Evolutionary conservation across 192 early-diverging fungal species (phyloP).

Genomic region (Coemansia sp.): DNA sequence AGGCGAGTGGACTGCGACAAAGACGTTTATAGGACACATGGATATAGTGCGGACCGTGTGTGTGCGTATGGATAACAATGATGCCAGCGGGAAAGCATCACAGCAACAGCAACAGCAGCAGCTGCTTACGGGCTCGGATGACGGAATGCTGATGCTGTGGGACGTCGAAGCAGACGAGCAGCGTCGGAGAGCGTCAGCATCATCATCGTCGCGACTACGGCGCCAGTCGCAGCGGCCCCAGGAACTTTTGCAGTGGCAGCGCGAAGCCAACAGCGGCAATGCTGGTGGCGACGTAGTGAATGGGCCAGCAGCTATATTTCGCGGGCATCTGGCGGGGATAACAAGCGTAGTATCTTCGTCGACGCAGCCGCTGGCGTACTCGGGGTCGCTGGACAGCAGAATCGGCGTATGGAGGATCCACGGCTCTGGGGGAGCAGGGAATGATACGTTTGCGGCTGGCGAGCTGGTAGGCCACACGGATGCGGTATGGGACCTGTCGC

Average conservation of each 20-base stretch:
- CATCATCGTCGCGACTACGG: not conserved
- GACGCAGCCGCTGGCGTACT: slow-evolving; percentile 24
- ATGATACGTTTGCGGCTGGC: slow-evolving; percentile 22
- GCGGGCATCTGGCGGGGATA: slow-evolving; percentile 45
- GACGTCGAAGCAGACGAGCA: slow-evolving; percentile 23
- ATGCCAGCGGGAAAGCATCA: not conserved
- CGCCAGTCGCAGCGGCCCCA: not conserved
- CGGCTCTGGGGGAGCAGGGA: not conserved
- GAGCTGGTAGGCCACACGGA: slow-evolving; percentile 31
- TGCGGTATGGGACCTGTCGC: slow-evolving; percentile 48
- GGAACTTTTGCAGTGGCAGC: not conserved
- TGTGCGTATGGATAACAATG: not conserved
- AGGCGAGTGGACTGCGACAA: slow-evolving; percentile 10
- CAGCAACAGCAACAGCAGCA: slow-evolving; percentile 7
- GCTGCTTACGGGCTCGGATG: slow-evolving; percentile 37
- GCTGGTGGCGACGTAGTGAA: not conserved
- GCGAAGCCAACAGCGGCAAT: not conserved
- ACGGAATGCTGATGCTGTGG: slow-evolving; percentile 48
- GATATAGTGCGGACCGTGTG: slow-evolving; percentile 33
- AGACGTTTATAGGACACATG: slow-evolving; percentile 39
- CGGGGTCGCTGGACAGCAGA: slow-evolving; percentile 42
- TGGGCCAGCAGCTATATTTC: slow-evolving; percentile 21
- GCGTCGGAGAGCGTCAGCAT: not conserved
- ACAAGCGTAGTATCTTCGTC: slow-evolving; percentile 29
- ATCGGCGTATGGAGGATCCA: slow-evolving; percentile 33